These are phyloP conservation scores for Talaromyces ruber DNA, from an alignment of 495 filamentous ascomycete genomes.

Conservation along the genomic window DNA sequence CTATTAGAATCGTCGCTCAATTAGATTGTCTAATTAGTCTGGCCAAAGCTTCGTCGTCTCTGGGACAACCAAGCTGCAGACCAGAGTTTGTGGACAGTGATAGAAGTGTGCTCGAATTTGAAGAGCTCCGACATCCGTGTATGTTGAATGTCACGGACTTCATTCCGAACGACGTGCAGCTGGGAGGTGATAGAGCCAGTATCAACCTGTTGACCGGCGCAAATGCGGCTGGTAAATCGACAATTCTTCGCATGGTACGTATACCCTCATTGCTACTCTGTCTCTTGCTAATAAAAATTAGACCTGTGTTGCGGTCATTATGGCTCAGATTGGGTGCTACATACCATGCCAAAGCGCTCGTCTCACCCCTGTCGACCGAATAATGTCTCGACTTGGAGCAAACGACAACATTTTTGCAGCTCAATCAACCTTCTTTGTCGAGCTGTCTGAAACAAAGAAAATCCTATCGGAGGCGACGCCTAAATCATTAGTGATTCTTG, in stretches of 20 bases:
- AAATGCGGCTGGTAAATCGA: conserved; percentile 97
- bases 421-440: conserved; percentile 97
- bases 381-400: conserved; percentile 97
- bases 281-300: conserved; percentile 17
- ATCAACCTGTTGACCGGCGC: conserved; percentile 93
- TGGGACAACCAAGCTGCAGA: conserved; percentile 83
- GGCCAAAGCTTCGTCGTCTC: conserved; percentile 71
- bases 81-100: conserved; percentile 78
- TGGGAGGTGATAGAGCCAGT: conserved; percentile 72
- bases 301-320: conserved; percentile 93
- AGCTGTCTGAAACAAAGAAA: conserved; percentile 96
- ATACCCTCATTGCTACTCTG: conserved; percentile 4
- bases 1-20: conserved; percentile 79
- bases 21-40: conserved; percentile 93
- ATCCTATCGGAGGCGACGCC: conserved; percentile 93
- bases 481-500: conserved; percentile 91
- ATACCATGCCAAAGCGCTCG: conserved; percentile 75
- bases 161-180: conserved; percentile 89
- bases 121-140: conserved; percentile 90
- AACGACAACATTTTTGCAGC: conserved; percentile 99
- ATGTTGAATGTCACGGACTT: conserved; percentile 88
- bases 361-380: conserved; percentile 90
- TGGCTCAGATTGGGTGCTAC: conserved; percentile 97
- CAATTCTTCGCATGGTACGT: conserved; percentile 88
- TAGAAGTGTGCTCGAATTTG: conserved; percentile 79